Evolutionary conservation across 176 grass and related monocot species (phyloP).

Genomic region (Neostapfia colusana): DNA sequence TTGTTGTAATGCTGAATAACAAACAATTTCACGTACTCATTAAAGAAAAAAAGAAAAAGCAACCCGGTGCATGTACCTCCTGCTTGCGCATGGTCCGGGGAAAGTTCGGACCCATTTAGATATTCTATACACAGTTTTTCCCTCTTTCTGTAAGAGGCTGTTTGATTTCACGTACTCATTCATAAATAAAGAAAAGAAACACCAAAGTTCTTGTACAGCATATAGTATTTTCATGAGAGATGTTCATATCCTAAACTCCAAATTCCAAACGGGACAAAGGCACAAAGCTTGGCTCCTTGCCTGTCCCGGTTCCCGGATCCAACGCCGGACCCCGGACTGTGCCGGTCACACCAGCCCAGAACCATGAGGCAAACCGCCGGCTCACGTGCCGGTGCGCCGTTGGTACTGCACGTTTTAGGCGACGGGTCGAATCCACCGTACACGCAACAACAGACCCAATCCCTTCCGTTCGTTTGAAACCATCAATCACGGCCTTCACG

Average conservation of each 20-base stretch:
- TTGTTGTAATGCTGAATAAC: no score
- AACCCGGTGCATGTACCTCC: no score
- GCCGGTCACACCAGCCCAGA: not conserved
- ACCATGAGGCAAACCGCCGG: not conserved
- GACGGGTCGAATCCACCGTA: not conserved
- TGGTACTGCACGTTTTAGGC: not conserved
- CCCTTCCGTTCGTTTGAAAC: not conserved
- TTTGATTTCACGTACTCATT: not conserved
- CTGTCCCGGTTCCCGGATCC: slow-evolving; percentile 2
- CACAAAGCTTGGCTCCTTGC: not conserved
- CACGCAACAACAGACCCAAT: not conserved
- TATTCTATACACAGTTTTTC: no score
- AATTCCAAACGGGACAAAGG: not conserved
- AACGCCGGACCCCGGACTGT: slow-evolving; percentile 2
- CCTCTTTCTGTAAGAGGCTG: no score
- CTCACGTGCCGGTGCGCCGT: slow-evolving; percentile 4
- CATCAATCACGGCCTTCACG: not conserved
- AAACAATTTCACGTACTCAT: not conserved
- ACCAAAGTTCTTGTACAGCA: no score
- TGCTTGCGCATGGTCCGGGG: no score
- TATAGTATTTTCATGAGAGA: no score
- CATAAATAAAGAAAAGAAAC: not conserved
- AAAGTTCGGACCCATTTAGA: no score
- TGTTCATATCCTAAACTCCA: not conserved
- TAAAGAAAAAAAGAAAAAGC: not conserved